Conservation (phyloP, 1,284 basidiomycete species). For the Ustilago lituana region DNA sequence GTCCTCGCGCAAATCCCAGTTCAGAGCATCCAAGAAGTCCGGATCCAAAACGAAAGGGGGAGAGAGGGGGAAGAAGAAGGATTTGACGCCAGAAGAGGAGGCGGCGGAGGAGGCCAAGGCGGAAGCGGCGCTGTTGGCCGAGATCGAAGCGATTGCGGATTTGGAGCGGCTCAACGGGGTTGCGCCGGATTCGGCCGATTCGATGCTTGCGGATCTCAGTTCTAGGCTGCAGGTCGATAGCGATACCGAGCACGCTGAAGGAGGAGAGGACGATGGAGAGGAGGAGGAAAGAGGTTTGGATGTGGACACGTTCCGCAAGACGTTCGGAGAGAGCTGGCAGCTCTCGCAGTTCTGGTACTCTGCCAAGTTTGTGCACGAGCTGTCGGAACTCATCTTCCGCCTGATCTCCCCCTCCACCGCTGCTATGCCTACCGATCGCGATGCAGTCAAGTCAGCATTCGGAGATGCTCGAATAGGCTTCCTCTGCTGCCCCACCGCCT, state of each 20-base stretch:
- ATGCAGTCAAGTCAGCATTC: constrained; percentile 3
- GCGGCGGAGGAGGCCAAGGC: constrained; percentile 35
- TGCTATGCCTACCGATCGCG: background rate
- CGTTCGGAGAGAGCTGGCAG: constrained; percentile 61
- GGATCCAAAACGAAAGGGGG: background rate
- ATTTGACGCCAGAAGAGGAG: constrained; percentile 21
- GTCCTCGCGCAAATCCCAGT: constrained; percentile 14
- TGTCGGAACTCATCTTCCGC: constrained; percentile 27
- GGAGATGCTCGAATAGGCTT: constrained; percentile 53
- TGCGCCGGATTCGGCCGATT: constrained; percentile 37
- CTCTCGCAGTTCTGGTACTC: constrained; percentile 49
- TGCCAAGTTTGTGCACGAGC: constrained; percentile 27
- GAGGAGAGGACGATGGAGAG: constrained; percentile 30
- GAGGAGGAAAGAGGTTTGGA: constrained; percentile 8
- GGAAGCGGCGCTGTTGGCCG: constrained; percentile 53
- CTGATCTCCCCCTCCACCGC: constrained; percentile 9
- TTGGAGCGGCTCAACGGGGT: constrained; percentile 44
- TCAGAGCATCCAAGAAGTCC: constrained; percentile 3
- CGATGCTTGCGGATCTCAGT: constrained; percentile 23
- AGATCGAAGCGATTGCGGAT: constrained; percentile 51
- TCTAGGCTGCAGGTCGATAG: constrained; percentile 13
- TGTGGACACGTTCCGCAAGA: constrained; percentile 51
- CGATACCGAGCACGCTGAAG: background rate
- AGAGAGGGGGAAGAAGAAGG: constrained; percentile 14
- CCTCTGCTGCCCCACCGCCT: constrained; percentile 67